Evolutionary conservation across 2,329 filamentous ascomycete species (phyloP).

Genomic region (Laburnicola sp.): DNA sequence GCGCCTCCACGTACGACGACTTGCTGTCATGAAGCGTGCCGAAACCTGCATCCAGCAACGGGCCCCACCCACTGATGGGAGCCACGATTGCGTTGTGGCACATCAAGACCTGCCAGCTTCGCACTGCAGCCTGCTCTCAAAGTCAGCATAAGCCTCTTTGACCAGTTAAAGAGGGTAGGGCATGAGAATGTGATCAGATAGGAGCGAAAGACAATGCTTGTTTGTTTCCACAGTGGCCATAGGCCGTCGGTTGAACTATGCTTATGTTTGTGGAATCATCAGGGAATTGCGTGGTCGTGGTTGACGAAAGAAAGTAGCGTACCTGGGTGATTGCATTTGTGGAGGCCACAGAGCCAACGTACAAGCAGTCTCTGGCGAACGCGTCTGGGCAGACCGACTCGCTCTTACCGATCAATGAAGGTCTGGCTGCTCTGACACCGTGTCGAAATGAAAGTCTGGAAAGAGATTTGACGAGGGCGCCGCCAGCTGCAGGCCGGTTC

Average conservation of each 20-base stretch:
- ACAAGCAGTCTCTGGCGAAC: too few species aligned
- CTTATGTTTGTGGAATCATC: conserved; percentile 47
- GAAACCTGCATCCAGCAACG: not conserved
- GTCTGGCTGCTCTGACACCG: conserved; percentile 9
- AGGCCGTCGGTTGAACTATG: conserved; percentile 51
- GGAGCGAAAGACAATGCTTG: conserved; percentile 50
- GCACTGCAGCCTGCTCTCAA: conserved; percentile 7
- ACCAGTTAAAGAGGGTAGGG: not conserved
- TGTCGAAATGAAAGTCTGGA: conserved; percentile 3
- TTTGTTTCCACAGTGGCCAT: conserved; percentile 45
- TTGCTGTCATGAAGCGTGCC: conserved; percentile 1
- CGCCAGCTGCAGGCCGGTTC: conserved; percentile 7
- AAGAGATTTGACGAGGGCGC: conserved; percentile 4
- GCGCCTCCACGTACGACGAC: conserved; percentile 9
- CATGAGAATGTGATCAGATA: conserved; percentile 38
- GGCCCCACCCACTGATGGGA: conserved; percentile 1
- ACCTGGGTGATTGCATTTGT: too few species aligned
- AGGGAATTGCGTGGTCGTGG: conserved; percentile 22
- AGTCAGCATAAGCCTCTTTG: conserved; percentile 13
- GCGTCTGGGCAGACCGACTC: conserved; percentile 5
- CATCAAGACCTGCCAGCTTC: conserved; percentile 3
- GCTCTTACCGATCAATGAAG: conserved; percentile 8
- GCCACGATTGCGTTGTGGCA: conserved; percentile 20
- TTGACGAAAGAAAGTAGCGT: conserved; percentile 22
- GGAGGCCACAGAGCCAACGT: too few species aligned